Base-by-base conservation (phyloP, 805 yeast species). In the Torulaspora indica region DNA sequence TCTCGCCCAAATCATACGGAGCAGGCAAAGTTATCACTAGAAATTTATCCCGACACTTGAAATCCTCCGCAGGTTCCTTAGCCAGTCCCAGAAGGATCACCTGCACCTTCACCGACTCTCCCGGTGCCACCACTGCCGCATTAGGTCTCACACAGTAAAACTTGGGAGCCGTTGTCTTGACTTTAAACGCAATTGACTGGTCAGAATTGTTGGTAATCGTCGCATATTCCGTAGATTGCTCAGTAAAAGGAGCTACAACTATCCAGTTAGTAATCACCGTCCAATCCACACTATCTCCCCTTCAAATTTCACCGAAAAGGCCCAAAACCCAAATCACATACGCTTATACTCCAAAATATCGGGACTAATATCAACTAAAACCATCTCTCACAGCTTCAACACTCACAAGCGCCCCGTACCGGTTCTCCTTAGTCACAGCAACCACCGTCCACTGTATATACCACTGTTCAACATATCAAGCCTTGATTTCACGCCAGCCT, bases 111-210 rank as follows among this genome's bases (percentile, higher is more conserved):
- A 81, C 68, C 18, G 81, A 65, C 52, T 78, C 77, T 28, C 95
- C 93, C 10, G 98, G 90, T 23, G 72, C 73, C 45, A 93, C 73
- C 28, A 83, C 66, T 12, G 93, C 79, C 47, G 97, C 91, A 66
- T 90, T 93, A 51, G 98, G 98, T 70, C 96, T 83, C 41, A 93
- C 98, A 67, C 96, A 87, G 73, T 90, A 83, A 67, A 87, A 73
- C 67, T 87, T 90, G 49, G 98, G 98, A 8, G 98, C 97, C 5
- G 98, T 93, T 36, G 98, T 91, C 71, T 91, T 93, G 61, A 93
- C 97, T 72, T 93, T 93, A 75, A 88, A 93, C 24, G 96, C 96
- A 35, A 81, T 73, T 25, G 79, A 70, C 43, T 73, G 72, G 12
- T 77, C 66, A 32, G 82, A 71, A 56, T 80, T 82, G 64, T 85